These are phyloP conservation scores for Raddia distichophylla DNA, from an alignment of 176 grass and related monocot species.

Conservation along the genomic window DNA sequence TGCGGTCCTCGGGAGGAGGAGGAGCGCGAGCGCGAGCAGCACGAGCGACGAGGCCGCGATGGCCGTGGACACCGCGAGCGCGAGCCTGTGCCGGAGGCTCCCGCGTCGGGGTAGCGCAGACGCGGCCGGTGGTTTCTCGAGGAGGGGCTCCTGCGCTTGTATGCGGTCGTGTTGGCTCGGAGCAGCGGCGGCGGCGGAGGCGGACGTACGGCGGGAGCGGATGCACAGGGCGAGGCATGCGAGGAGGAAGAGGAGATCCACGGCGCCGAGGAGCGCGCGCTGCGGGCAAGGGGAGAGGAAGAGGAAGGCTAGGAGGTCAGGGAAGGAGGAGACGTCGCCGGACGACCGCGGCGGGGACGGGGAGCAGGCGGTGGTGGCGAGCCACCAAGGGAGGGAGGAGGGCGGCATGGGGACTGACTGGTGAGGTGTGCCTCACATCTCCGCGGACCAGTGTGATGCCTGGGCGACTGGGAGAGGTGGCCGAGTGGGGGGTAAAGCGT, in stretches of 20 bases:
- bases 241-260: constrained; percentile 52
- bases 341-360: not conserved
- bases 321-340: not conserved
- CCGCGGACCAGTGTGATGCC: not conserved
- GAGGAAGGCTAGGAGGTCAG: constrained; percentile 3
- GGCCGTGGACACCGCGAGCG: constrained; percentile 28
- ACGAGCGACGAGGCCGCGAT: constrained; percentile 39
- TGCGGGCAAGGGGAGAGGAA: constrained; percentile 53
- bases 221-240: not conserved
- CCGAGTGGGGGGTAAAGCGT: too few relatives aligned
- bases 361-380: constrained; percentile 41
- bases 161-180: not conserved
- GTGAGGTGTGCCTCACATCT: not conserved
- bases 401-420: not conserved
- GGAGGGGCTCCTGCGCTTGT: constrained; percentile 41
- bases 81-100: constrained; percentile 28
- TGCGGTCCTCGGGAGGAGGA: not conserved
- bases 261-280: constrained; percentile 38
- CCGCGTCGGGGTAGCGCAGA: not conserved
- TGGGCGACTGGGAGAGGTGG: too few relatives aligned
- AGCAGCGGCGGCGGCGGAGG: fast-evolving
- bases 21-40: constrained; percentile 43
- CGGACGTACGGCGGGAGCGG: not conserved
- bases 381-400: constrained; percentile 43
- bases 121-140: not conserved